phyloP scores from a whole-genome alignment of 2,329 filamentous ascomycete genomes.

The Niveomyces coronatus region DNA sequence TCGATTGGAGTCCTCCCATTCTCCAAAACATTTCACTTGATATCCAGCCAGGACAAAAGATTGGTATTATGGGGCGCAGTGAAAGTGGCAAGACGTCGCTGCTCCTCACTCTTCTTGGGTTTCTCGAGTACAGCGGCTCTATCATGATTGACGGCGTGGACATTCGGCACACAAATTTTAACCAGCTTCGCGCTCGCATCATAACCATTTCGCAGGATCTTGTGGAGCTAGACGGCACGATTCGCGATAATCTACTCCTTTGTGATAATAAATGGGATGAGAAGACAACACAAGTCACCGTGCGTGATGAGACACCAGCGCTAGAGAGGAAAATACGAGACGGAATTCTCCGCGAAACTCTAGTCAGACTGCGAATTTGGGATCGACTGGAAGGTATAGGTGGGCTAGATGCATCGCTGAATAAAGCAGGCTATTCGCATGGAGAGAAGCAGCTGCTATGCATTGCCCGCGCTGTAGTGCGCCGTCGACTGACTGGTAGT shows the following conservation, averaged over 20 bases:
- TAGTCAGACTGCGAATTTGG: background rate
- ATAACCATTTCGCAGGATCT: conserved; percentile 1
- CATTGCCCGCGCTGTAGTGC: conserved; percentile 1
- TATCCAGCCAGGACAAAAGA: background rate
- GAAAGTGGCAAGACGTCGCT: conserved; percentile 3
- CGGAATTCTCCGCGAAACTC: background rate
- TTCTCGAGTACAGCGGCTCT: background rate
- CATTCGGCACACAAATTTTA: background rate
- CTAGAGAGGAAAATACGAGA: background rate
- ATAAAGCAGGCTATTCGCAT: background rate
- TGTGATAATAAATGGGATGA: background rate
- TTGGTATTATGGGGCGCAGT: background rate
- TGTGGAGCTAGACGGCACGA: background rate
- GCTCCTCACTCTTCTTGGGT: background rate
- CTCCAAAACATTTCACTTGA: background rate
- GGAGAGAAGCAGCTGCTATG: conserved; percentile 1
- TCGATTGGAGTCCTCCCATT: background rate
- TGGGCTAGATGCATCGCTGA: background rate
- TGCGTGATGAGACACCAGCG: too few relatives aligned
- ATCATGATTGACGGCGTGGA: conserved; percentile 6
- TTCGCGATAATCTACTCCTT: conserved; percentile 2
- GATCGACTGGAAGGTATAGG: background rate
- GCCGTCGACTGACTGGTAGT: background rate
- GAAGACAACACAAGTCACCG: background rate
- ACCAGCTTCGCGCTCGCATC: conserved; percentile 3